Percentiles rank a stretch among this genome's conserved stretches.
Evolutionary conservation across 2,329 filamentous ascomycete genomes (phyloP).

Genomic region (Beauveria sp.): DNA sequence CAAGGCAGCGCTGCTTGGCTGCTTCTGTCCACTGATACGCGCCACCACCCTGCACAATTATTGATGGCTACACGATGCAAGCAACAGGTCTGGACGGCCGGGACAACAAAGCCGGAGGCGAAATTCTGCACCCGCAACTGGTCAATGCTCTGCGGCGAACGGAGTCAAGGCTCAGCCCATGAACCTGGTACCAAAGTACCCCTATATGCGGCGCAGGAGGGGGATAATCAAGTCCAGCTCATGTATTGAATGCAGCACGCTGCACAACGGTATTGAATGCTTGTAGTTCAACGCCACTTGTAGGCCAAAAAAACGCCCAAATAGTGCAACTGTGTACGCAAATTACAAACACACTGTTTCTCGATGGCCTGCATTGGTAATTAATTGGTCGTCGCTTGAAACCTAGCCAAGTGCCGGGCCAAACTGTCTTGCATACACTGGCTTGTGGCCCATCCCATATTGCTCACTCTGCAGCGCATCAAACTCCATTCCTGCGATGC

Average conservation of each 20-base stretch:
- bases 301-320: neutral
- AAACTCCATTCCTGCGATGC: neutral
- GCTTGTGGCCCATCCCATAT: neutral
- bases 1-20: neutral
- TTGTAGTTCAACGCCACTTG: neutral
- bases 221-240: neutral
- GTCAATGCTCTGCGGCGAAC: neutral
- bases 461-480: neutral
- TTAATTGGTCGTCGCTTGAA: neutral
- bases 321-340: neutral
- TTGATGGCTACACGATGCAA: neutral
- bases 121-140: neutral
- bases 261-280: neutral
- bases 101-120: conserved; percentile 1
- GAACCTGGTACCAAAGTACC: neutral
- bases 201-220: neutral
- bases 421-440: neutral
- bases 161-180: neutral
- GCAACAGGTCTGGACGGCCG: neutral
- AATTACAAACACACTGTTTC: neutral
- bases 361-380: neutral
- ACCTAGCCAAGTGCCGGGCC: neutral
- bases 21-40: neutral
- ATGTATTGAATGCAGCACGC: neutral
- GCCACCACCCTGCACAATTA: neutral